A percentile compares a stretch with the other conserved stretches of the same genome.
Conservation (phyloP, 1,139 yeast genomes). For the Eremothecium cymbalariae region DNA sequence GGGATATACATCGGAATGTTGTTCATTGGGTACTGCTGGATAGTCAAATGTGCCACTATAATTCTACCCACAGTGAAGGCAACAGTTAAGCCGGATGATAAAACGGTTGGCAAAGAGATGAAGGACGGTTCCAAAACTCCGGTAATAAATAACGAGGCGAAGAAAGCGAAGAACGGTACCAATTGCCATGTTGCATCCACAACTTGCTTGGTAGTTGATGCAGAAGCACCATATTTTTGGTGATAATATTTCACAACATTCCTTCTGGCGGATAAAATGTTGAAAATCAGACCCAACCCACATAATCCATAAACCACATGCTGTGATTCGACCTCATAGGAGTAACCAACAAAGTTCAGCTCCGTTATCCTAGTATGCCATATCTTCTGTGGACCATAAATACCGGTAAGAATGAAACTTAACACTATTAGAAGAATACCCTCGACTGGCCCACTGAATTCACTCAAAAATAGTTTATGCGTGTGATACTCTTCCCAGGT, state of each 20-base stretch:
- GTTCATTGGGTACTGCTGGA: conserved; percentile 63
- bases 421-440: conserved; percentile 65
- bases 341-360: conserved; percentile 8
- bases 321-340: conserved; percentile 20
- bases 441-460: conserved; percentile 91
- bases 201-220: conserved; percentile 24
- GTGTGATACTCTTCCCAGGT: conserved; percentile 98
- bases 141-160: conserved; percentile 44
- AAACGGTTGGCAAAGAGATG: conserved; percentile 51
- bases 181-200: conserved; percentile 53
- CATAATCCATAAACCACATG: conserved; percentile 27
- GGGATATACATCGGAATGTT: conserved; percentile 72
- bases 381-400: conserved; percentile 53
- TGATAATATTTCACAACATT: conserved; percentile 56
- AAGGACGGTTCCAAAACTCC: conserved; percentile 41
- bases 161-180: conserved; percentile 63
- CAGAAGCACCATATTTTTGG: conserved; percentile 21
- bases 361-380: conserved; percentile 42
- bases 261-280: conserved; percentile 60
- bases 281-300: conserved; percentile 50
- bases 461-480: conserved; percentile 68
- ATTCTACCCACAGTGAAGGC: conserved; percentile 88
- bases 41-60: conserved; percentile 78
- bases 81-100: conserved; percentile 64
- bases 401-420: conserved; percentile 54